Base-by-base conservation (phyloP, 768 basidiomycete species). In the Cystobasidium ongulense region DNA sequence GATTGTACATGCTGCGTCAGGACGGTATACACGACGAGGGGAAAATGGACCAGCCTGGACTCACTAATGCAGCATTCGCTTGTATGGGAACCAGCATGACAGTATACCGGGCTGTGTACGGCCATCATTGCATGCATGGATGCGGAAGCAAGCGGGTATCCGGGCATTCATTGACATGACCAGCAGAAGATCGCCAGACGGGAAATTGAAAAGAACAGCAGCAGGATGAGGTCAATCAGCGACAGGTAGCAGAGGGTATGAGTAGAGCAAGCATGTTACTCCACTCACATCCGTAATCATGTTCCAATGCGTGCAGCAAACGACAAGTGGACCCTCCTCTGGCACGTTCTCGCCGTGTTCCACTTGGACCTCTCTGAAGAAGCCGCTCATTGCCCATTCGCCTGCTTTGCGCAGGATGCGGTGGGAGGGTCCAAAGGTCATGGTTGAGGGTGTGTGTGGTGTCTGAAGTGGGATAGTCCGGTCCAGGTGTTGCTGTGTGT, bases 311-410 rank as follows among this genome's bases (percentile, higher is more conserved):
- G 52, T 53, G 36, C 64, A 54, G 18, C 83, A 94, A 91, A 94
- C 88, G 77, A 98, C 90, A 77, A 96, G 87, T n/a, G 93, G 92
- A 0, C 92, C 93, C 75, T 89, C 85, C 78, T 80, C 82, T 1
- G 95, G 93, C 17, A 97, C 91, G 80, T 94, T 89, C 81, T 95
- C 92, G 50, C 85, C 87, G 62, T 91, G 92, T 75, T 95, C 86
- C 73, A 96, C 87, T 78, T 87, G 88, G 61, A 96, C 86, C 81
- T 92, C 89, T 0, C 86, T 87, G 84, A 95, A 97, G 84, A 97
- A 97, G 25, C 68, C 68, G 54, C 39, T 27, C 53, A 61, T 71
- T 8, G 68, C 59, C 68, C 68, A 71, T 54, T 35, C n/a, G 21
- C 46, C 68, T 8, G 53, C 33, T 35, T 59, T 29, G 68, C 68